Base-by-base conservation (phyloP, 2,329 filamentous ascomycete species). In the Diaporthe destruens region DNA sequence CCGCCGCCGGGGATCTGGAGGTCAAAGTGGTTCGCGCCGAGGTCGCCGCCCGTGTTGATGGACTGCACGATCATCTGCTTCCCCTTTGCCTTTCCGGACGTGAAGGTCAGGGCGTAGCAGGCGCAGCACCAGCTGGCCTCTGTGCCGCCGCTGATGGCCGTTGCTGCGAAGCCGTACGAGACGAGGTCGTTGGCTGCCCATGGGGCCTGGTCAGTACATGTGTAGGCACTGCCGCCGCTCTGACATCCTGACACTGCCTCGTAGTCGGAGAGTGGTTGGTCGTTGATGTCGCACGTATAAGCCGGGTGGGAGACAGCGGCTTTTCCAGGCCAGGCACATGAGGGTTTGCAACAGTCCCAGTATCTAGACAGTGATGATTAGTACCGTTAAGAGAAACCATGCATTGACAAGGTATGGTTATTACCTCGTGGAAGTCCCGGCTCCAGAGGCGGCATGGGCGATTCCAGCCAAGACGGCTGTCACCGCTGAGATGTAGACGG, bases 261-360 rank as follows among this genome's bases (percentile, higher is more conserved):
- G 75, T 83, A 79, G 77, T 88, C 84, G 51, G 82, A 82, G 61
- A 92, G 80, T 5, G 86, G 87, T 72, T 85, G 84, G 82, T 91
- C 87, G 75, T 85, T 82, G 75, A 82, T 84, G 77, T 87, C 82
- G 80, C 90, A 92, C 47, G 87, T 87, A 23, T 81, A 80, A 47
- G 90, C 87, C 18, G 89, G 86, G 65, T 79, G 78, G 72, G 81
- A 82, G 79, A 90, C 85, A 53, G 83, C 74, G 18, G 87, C 88
- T 80, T 92, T 92, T 69, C 81, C 85, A 16, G 84, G 79, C 90
- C 90, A 89, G 4, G 85, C 85, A 79, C 91, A 93, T 25, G 89
- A 91, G 32, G 90, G 88, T 84, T 94, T 93, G 84, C 91, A 93
- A 84, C 91, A 93, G 80, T 93, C 91, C 87, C 88, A 88, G 79